These are phyloP conservation scores for Clarkia xantiana DNA, from an alignment of 345 rosid genomes.

Conservation along the genomic window DNA sequence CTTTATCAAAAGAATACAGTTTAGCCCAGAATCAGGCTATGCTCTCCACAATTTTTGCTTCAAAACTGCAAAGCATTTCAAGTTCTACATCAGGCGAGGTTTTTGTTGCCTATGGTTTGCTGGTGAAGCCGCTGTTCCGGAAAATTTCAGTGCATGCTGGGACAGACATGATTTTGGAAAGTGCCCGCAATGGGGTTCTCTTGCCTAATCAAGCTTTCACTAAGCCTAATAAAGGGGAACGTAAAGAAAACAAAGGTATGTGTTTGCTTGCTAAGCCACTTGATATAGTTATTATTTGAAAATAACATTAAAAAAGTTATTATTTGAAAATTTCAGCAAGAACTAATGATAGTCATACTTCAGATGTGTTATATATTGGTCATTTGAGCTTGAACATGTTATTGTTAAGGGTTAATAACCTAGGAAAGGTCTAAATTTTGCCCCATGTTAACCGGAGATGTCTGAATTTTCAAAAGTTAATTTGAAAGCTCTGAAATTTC, in stretches of 20 bases:
- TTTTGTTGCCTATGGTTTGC: constrained; percentile 63
- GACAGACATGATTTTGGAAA: constrained; percentile 34
- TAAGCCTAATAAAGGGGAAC: constrained; percentile 39
- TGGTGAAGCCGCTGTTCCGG: constrained; percentile 76
- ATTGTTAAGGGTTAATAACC: no score
- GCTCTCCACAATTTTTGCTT: constrained; percentile 52
- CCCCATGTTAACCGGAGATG: no score
- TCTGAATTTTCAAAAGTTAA: no score
- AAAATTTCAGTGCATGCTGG: constrained; percentile 59
- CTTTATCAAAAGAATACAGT: constrained; percentile 34
- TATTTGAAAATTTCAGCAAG: no score
- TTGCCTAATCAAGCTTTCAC: constrained; percentile 40
- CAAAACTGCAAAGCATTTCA: constrained; percentile 54
- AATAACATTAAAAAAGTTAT: no score
- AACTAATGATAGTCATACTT: no score
- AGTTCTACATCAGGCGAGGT: constrained; percentile 40
- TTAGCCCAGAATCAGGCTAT: constrained; percentile 27
- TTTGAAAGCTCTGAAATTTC: no score
- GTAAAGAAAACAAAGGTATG: constrained; percentile 43
- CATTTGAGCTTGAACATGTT: no score
- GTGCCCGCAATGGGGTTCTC: constrained; percentile 65
- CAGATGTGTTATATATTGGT: no score
- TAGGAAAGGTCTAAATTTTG: no score
- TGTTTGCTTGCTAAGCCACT: not conserved
- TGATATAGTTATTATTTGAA: not conserved